Evolutionary conservation across 352 stramenopile species (phyloP), one percentile per base, ranked within the genome.

Genomic region (Blastocystis sp.): DNA sequence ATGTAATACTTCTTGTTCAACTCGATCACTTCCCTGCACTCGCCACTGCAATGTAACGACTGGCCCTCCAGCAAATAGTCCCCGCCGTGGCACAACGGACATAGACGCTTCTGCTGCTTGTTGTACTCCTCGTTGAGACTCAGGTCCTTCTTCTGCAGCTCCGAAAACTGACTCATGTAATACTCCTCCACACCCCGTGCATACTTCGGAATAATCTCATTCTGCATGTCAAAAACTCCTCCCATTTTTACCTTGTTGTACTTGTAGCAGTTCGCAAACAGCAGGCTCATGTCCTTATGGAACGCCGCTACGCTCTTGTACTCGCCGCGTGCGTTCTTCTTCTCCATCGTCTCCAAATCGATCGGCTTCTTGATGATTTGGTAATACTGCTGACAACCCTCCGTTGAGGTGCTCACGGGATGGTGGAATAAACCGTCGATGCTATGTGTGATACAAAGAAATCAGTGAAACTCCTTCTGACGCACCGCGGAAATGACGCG

Each of bases 1-100:
- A 92, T 95, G 87, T 93, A 96, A 77, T 95, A 93, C 88, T 94
- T 94, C 89, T 95, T 95, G 89, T 95, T 95, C 81, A 94, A 92
- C 24, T 91, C 84, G 76, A 96, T 95, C 21, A 92, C 91, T 70
- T 91, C 93, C 78, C 94, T 94, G 90, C 94, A 96, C 42, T 95
- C 93, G 28, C 94, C 94, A 79, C 94, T 95, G 90, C 94, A 96
- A 76, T 95, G 95, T 48, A 95, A 77, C 54, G 95, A 92, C 0
- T 92, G 91, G 14, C 93, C 93, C 69, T 95, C 93, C 77, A 95
- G 95, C 45, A 94, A 91, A 91, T 95, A 94, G n/a, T 92, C 91
- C 69, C 95, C 93, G 21, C 94, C 91, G 61, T 92, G 92, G 89
- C 94, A 96, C 1, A 96, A 80, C 54, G 91, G 90, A 48, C 94